Evolutionary conservation across 2,329 filamentous ascomycete genomes (phyloP).

Genomic region (Leptographium radiaticola): DNA sequence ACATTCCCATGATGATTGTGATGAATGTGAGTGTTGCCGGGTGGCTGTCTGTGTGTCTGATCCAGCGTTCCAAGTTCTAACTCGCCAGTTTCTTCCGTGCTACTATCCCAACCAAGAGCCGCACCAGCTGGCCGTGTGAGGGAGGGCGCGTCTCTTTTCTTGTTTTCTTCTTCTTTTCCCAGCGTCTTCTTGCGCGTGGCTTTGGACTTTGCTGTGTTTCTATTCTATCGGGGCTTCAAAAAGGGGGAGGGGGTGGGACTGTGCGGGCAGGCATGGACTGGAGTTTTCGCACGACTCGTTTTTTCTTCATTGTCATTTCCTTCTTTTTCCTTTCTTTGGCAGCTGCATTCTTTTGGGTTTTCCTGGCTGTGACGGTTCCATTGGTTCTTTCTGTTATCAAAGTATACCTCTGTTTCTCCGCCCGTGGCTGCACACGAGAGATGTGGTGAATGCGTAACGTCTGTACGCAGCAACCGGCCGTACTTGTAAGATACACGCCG

Average conservation of each 20-base stretch:
- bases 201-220: not conserved
- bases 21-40: constrained; percentile 67
- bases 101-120: constrained; percentile 45
- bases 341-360: not conserved
- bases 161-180: not conserved
- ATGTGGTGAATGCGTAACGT: no score
- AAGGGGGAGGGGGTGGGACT: not conserved
- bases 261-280: constrained; percentile 8
- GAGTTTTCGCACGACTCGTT: constrained; percentile 4
- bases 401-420: not conserved
- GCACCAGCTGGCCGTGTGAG: constrained; percentile 40
- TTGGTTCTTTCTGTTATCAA: not conserved
- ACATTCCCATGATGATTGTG: constrained; percentile 96
- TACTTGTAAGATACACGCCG: no score
- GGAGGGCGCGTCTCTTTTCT: not conserved
- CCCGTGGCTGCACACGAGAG: no score
- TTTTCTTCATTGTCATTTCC: not conserved
- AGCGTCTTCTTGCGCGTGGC: not conserved
- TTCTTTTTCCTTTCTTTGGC: not conserved
- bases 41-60: not conserved
- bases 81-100: constrained; percentile 41
- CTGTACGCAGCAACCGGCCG: no score
- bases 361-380: not conserved
- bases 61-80: not conserved
- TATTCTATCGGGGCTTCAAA: not conserved